These are phyloP conservation scores for Aspergillus sp. DNA, from an alignment of 2,329 filamentous ascomycete species.

Conservation along the genomic window DNA sequence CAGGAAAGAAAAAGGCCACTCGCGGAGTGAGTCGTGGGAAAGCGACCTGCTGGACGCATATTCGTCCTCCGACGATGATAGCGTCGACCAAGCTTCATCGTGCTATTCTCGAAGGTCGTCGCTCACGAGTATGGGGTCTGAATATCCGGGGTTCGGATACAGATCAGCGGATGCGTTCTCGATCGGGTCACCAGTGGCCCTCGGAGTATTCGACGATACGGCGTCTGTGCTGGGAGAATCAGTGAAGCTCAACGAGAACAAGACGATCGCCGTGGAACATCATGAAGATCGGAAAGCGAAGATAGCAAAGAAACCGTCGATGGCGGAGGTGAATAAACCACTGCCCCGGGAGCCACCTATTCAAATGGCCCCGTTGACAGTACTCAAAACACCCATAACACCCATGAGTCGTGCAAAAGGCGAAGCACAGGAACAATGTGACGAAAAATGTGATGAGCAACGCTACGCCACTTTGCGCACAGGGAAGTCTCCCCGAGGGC, in stretches of 20 bases:
- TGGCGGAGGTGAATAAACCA: conserved; percentile 32
- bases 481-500: background rate
- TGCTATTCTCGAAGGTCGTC: conserved; percentile 32
- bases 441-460: background rate
- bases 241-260: conserved; percentile 8
- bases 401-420: no score
- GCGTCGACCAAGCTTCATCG: conserved; percentile 26
- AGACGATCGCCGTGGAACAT: conserved; percentile 6
- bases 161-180: conserved; percentile 19
- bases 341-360: conserved; percentile 33
- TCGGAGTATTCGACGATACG: conserved; percentile 31
- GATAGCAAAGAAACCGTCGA: conserved; percentile 7
- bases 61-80: conserved; percentile 20
- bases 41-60: background rate
- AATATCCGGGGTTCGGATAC: conserved; percentile 11
- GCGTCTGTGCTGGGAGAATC: conserved; percentile 3
- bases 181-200: conserved; percentile 16
- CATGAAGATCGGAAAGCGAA: conserved; percentile 4
- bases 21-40: background rate
- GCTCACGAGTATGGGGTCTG: conserved; percentile 26
- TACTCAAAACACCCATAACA: conserved; percentile 1
- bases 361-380: conserved; percentile 21
- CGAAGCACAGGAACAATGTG: no score
- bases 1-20: background rate
- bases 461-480: no score